Evolutionary conservation across 352 stramenopile genomes (phyloP), one percentile per base, ranked within the genome.

Genomic region (Saprolegnia parasitica): DNA sequence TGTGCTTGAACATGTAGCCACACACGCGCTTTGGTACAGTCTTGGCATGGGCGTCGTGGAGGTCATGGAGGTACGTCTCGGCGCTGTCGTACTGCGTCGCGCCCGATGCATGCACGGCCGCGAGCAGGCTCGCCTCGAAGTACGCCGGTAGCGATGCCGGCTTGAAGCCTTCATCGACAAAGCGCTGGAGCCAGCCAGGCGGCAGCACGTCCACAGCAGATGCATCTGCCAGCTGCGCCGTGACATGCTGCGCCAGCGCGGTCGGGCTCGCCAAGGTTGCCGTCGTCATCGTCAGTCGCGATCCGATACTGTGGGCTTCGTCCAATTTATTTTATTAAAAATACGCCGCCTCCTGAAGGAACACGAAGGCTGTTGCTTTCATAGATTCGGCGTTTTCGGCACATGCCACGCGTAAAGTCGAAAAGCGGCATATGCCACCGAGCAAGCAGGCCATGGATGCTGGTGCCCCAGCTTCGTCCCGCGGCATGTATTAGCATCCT

Each of bases 1-100:
- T 96, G 9, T 91, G 82, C 68, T 98, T 87, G 75, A 99, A 99
- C 32, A 98, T 79, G 76, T 99, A 98, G 21, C 96, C 96, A 75
- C 97, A 99, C 0, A 78, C 77, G 40, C 75, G 83, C 50, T 79
- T 78, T 45, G 83, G 77, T 65, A n/a, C 45, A 5, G 26, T 21
- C 21, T 24, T 37, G 21, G 13, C 29, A 16, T 61, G 62, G 11
- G 58, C 45, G n/a, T 29, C 32, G 21, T 68, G 62, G 11, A 61
- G n/a, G 26, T 68, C 26, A 13, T 49, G 5, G 66, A 65, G 32
- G 75, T 18, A 57, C 56, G 32, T 40, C 54, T 61, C 61, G 21
- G 56, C 32, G 39, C 9, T 50, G 4, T 54, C 18, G 2, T 21
- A 45, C 15, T 58, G 45, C 40, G 68, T 56, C 47, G 9, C 67